Evolutionary conservation across 257 asterid genomes (phyloP), one percentile per base, ranked within the genome.

Genomic region (Cynanchum wilfordii): DNA sequence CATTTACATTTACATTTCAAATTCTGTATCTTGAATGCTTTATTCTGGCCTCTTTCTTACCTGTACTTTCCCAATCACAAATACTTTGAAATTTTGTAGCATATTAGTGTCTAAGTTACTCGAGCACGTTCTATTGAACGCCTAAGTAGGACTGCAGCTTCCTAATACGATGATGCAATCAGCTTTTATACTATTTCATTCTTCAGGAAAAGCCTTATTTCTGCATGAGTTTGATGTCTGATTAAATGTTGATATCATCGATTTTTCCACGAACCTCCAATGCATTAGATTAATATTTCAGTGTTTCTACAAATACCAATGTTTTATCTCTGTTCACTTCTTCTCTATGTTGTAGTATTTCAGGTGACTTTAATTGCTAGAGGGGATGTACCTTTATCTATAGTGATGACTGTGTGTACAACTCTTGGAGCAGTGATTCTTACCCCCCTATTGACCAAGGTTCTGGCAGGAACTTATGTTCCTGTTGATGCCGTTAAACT

Each of bases 341-440:
- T 52, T 58, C 82, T 84, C 80, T 75, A 68, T 84, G 79, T 74
- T 75, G 75, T 86, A 84, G 88, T 49, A 75, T 84, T 89, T 77
- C 97, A 93, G 98, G 97, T 89, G 70, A 90, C 98, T 65, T 80
- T 93, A 84, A 86, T 93, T 74, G 98, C 98, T 60, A 85, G 78
- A 86, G 98, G 98, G 70, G 98, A 93, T 27, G 96, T 93, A 69
- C 87, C 96, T 12, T 80, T 93, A 80, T 93, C 98, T 29, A 84
- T 90, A 42, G 97, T 89, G 40, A 89, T 93, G 98, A 93, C 98
- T 40, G 81, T 85, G 24, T 93, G 98, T 74, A 85, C 96, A 68
- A 93, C 98, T 38, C 79, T 90, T 45, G 96, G 93, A 65, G 98
- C 98, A 30, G 97, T 90, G 36, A 59, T 90, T 79, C 96, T 93